phyloP scores from a whole-genome alignment of 1,284 basidiomycete genomes.

The Tremellales sp. region DNA sequence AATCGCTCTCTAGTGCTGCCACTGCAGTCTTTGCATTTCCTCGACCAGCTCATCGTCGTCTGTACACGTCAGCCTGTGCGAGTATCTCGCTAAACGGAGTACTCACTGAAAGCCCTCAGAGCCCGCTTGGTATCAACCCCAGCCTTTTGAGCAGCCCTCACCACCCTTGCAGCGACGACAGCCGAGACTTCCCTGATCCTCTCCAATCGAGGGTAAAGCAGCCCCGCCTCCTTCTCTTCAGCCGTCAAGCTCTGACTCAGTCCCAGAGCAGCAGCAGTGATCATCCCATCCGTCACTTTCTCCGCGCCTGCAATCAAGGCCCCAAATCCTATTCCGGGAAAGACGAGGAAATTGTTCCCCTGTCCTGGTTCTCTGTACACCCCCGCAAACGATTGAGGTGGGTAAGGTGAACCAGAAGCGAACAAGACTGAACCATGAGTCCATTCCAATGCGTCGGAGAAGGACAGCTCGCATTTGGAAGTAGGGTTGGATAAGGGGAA shows the following conservation, averaged over 20 bases:
- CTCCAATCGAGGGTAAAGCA: slow-evolving; percentile 71
- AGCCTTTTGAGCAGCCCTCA: slow-evolving; percentile 70
- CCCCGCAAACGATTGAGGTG: slow-evolving; percentile 58
- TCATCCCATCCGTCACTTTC: slow-evolving; percentile 46
- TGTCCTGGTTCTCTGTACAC: slow-evolving; percentile 73
- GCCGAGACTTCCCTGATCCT: slow-evolving; percentile 80
- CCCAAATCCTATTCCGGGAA: slow-evolving; percentile 70
- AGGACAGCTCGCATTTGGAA: slow-evolving; percentile 66
- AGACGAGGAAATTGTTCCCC: slow-evolving; percentile 53
- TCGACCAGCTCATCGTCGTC: slow-evolving; percentile 25
- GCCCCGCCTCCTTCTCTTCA: slow-evolving; percentile 62
- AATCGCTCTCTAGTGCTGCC: slow-evolving; percentile 24
- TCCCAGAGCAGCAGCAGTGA: slow-evolving; percentile 59
- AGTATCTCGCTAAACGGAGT: background rate
- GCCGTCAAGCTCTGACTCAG: slow-evolving; percentile 69
- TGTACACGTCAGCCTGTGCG: slow-evolving; percentile 1
- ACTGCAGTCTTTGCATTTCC: slow-evolving; percentile 31
- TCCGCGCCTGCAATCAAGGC: slow-evolving; percentile 58
- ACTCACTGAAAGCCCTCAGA: slow-evolving; percentile 29
- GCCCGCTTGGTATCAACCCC: slow-evolving; percentile 42
- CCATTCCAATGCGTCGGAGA: slow-evolving; percentile 74
- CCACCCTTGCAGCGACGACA: slow-evolving; percentile 66
- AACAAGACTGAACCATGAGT: slow-evolving; percentile 64
- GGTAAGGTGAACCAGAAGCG: slow-evolving; percentile 86
- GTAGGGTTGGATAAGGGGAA: slow-evolving; percentile 96